Conservation (phyloP, 2,329 filamentous ascomycete species). For the Emericellopsis atlantica region DNA sequence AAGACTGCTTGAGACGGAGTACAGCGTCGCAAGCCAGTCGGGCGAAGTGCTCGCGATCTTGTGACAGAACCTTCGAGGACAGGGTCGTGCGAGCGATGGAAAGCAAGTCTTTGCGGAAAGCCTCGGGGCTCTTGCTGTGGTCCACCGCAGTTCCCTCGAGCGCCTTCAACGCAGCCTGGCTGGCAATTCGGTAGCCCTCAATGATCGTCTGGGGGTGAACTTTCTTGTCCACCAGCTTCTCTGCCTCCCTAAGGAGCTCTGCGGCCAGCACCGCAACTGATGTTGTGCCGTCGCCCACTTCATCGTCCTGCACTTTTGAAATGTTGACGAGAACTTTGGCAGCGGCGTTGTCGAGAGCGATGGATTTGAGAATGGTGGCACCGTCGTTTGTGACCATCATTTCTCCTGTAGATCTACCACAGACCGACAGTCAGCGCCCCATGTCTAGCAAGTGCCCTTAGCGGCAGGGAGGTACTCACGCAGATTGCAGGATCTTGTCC, state of each 20-base stretch:
- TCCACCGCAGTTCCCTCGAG: constrained; percentile 78
- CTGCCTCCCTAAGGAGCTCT: constrained; percentile 88
- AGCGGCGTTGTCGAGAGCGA: constrained; percentile 94
- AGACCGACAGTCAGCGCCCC: neutral
- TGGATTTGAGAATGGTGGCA: constrained; percentile 95
- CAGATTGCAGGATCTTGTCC: constrained; percentile 96
- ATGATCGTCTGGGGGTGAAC: constrained; percentile 99
- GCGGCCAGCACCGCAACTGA: constrained; percentile 94
- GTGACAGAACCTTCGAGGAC: constrained; percentile 91
- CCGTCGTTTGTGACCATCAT: constrained; percentile 99
- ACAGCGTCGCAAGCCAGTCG: constrained; percentile 85
- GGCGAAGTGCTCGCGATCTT: constrained; percentile 87
- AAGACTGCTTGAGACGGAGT: constrained; percentile 75
- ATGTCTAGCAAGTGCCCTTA: neutral
- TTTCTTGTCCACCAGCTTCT: constrained; percentile 95
- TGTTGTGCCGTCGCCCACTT: constrained; percentile 95
- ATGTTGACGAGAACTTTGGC: constrained; percentile 99
- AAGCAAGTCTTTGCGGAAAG: constrained; percentile 80
- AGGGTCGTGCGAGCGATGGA: constrained; percentile 90
- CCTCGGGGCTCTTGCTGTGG: constrained; percentile 70
- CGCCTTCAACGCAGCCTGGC: constrained; percentile 71
- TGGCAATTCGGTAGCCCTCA: constrained; percentile 96
- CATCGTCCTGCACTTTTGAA: constrained; percentile 97
- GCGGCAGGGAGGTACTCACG: constrained; percentile 43
- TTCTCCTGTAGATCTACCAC: constrained; percentile 71